phyloP scores from a whole-genome alignment of 2,329 filamentous ascomycete genomes.

The Paecilomyces sp. region DNA sequence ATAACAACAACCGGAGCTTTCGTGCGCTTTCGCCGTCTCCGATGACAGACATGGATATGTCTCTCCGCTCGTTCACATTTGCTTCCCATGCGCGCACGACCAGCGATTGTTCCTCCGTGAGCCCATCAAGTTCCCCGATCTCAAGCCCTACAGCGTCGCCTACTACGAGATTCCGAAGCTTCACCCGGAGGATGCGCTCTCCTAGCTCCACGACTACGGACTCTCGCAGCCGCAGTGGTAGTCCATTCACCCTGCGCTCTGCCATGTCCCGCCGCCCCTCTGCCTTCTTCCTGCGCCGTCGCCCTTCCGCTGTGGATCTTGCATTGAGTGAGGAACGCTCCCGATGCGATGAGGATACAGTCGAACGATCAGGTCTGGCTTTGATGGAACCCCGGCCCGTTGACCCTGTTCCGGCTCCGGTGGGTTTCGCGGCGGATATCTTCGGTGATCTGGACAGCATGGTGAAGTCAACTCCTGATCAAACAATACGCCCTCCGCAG shows the following conservation, averaged over 20 bases:
- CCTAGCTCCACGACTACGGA: constrained; percentile 3
- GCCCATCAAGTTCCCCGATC: constrained; percentile 21
- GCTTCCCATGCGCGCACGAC: constrained; percentile 11
- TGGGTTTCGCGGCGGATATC: constrained; percentile 14
- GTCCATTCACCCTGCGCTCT: constrained; percentile 20
- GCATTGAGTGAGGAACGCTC: constrained; percentile 36
- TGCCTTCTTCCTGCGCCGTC: constrained; percentile 29
- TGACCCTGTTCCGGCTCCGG: constrained; percentile 21
- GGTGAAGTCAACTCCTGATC: constrained; percentile 3
- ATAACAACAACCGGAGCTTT: constrained; percentile 5
- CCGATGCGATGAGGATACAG: constrained; percentile 29
- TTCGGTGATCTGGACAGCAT: constrained; percentile 7
- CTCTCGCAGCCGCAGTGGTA: constrained; percentile 19
- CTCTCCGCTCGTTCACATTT: constrained; percentile 22
- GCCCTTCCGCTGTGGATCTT: constrained; percentile 38
- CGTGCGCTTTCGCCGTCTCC: constrained; percentile 12
- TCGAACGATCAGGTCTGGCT: constrained; percentile 34
- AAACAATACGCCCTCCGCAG: constrained; percentile 10
- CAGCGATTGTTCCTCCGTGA: constrained; percentile 16
- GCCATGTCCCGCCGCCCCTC: constrained; percentile 21
- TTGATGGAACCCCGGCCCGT: constrained; percentile 40
- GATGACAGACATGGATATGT: constrained; percentile 21
- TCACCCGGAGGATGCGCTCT: constrained; percentile 16
- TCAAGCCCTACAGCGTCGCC: constrained; percentile 24
- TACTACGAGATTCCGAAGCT: constrained; percentile 17